Evolutionary conservation across 257 asterid species (phyloP).

Genomic region (Scutellaria minor): DNA sequence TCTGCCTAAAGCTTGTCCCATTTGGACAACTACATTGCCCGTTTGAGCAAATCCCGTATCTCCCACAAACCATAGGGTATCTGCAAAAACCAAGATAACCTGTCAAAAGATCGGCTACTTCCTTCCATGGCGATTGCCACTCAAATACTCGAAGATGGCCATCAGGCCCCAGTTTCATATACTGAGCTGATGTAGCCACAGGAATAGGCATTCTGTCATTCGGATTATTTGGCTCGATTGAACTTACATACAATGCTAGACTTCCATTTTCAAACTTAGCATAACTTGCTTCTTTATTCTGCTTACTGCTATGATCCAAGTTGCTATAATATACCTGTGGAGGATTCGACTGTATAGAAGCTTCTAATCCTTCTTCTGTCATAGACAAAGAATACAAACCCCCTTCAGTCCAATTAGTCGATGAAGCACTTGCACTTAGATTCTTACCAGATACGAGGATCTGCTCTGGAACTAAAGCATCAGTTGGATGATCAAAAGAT

Average conservation of each 20-base stretch:
- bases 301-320: neutral
- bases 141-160: neutral
- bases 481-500: conserved; percentile 52
- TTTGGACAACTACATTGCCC: neutral
- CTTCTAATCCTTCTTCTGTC: neutral
- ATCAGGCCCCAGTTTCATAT: neutral
- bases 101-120: neutral
- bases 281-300: neutral
- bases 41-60: neutral
- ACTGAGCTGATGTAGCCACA: neutral
- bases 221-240: neutral
- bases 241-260: neutral
- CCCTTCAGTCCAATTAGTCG: neutral
- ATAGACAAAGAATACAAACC: neutral
- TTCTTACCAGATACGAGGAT: neutral
- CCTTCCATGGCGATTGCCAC: neutral
- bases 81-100: neutral
- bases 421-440: neutral
- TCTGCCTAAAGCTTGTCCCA: neutral
- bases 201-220: no score
- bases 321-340: neutral
- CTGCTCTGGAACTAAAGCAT: conserved; percentile 48
- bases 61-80: neutral
- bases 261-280: neutral
- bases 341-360: neutral